Evolutionary conservation across 1,139 yeast species (phyloP).

Genomic region (Wickerhamiella pararugosa): DNA sequence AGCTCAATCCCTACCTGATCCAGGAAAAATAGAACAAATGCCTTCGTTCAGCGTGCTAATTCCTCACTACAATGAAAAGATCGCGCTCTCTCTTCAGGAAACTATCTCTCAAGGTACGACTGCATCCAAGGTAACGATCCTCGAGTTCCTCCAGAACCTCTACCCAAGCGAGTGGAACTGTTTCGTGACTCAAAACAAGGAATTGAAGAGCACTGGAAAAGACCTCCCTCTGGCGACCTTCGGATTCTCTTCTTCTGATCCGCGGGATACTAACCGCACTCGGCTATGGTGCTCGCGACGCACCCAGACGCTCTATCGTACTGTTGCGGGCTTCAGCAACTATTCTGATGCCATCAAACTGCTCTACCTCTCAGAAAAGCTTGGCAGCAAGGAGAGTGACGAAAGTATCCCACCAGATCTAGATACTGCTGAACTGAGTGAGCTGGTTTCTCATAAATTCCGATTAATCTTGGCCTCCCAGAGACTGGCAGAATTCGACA

Average conservation of each 20-base stretch:
- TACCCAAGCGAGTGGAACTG: constrained; percentile 63
- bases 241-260: constrained; percentile 53
- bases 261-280: constrained; percentile 49
- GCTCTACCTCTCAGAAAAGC: constrained; percentile 33
- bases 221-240: constrained; percentile 57
- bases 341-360: constrained; percentile 54
- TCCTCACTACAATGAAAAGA: constrained; percentile 78
- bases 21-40: constrained; percentile 55
- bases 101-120: constrained; percentile 40
- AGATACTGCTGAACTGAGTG: constrained; percentile 30
- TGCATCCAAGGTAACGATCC: constrained; percentile 45
- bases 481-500: constrained; percentile 36
- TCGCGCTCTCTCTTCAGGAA: constrained; percentile 48
- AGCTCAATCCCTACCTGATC: constrained; percentile 63
- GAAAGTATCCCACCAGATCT: constrained; percentile 10
- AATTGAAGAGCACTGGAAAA: constrained; percentile 2
- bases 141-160: constrained; percentile 60
- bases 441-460: constrained; percentile 49
- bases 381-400: constrained; percentile 33
- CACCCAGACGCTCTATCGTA: constrained; percentile 63
- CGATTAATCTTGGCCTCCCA: constrained; percentile 61
- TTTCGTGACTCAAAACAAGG: constrained; percentile 40
- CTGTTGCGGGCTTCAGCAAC: constrained; percentile 64
- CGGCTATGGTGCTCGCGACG: constrained; percentile 72
- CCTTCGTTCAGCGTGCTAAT: constrained; percentile 70